These are phyloP conservation scores for Fusarium chlamydosporum DNA, from an alignment of 2,329 filamentous ascomycete genomes.

Conservation along the genomic window DNA sequence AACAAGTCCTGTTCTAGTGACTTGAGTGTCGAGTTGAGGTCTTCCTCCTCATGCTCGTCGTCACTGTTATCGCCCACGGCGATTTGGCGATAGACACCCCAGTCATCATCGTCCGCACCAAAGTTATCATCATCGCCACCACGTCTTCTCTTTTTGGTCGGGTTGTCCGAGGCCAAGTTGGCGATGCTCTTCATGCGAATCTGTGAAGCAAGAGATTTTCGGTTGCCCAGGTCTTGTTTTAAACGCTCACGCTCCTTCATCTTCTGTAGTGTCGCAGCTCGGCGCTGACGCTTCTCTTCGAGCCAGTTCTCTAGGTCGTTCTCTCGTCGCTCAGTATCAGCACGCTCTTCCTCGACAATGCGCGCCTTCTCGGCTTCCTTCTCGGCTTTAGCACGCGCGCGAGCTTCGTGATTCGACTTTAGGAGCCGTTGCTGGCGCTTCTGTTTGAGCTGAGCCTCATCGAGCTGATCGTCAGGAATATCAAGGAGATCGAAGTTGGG, in stretches of 20 bases:
- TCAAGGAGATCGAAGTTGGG: constrained; percentile 92
- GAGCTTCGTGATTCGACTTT: constrained; percentile 94
- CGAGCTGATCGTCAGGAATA: constrained; percentile 89
- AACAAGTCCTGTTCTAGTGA: constrained; percentile 87
- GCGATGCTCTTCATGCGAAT: constrained; percentile 99
- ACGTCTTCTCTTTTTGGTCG: constrained; percentile 84
- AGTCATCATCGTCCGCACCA: constrained; percentile 96
- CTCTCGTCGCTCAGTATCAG: constrained; percentile 86
- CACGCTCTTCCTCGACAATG: constrained; percentile 83
- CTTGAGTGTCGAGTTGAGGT: constrained; percentile 80
- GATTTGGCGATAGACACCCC: constrained; percentile 96
- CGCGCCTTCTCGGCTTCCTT: constrained; percentile 94
- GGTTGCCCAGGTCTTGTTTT: constrained; percentile 94
- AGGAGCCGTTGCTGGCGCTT: constrained; percentile 93
- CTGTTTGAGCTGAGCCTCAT: constrained; percentile 90
- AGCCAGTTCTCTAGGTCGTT: constrained; percentile 91
- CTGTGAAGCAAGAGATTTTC: constrained; percentile 95
- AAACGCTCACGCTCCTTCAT: constrained; percentile 95
- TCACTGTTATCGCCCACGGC: constrained; percentile 85
- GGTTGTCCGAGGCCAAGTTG: constrained; percentile 91
- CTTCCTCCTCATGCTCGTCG: constrained; percentile 93
- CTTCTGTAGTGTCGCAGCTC: constrained; percentile 78
- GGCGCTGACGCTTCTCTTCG: constrained; percentile 81
- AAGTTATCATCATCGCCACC: constrained; percentile 96
- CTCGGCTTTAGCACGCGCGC: constrained; percentile 93